These are phyloP conservation scores for Ophiosphaerella korrae DNA, from an alignment of 2,329 filamentous ascomycete species.

Conservation along the genomic window DNA sequence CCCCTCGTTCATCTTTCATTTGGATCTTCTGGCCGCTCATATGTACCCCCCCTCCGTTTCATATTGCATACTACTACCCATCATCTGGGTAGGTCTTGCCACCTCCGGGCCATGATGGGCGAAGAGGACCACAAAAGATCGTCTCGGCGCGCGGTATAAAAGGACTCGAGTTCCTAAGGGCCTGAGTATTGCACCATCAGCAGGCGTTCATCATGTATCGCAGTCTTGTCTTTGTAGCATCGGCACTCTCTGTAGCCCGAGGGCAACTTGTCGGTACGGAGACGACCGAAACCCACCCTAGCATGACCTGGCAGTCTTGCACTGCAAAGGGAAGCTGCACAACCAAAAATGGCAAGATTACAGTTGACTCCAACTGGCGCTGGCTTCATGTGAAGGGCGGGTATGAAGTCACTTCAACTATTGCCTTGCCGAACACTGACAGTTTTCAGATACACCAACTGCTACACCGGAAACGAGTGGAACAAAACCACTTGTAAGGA, in stretches of 20 bases:
- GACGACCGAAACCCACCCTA: slow-evolving; percentile 47
- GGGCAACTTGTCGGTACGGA: slow-evolving; percentile 53
- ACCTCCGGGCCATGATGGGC: slow-evolving; percentile 6
- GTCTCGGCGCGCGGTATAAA: slow-evolving; percentile 13
- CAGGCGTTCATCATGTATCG: slow-evolving; percentile 31
- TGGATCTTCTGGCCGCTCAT: slow-evolving; percentile 11
- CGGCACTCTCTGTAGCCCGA: slow-evolving; percentile 50
- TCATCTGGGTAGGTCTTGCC: slow-evolving; percentile 5
- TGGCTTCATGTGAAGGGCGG: slow-evolving; percentile 51
- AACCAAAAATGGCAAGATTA: slow-evolving; percentile 40
- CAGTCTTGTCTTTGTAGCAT: slow-evolving; percentile 49
- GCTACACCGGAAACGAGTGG: slow-evolving; percentile 51
- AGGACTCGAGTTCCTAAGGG: slow-evolving; percentile 2
- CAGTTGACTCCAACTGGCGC: slow-evolving; percentile 55
- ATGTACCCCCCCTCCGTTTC: not conserved
- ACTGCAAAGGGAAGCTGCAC: slow-evolving; percentile 45
- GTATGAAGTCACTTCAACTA: not conserved
- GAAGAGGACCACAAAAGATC: not conserved
- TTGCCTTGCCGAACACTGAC: not conserved
- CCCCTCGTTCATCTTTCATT: slow-evolving; percentile 4
- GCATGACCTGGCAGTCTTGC: slow-evolving; percentile 45
- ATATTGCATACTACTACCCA: slow-evolving; percentile 7
- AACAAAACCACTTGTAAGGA: slow-evolving; percentile 45
- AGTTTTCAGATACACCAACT: slow-evolving; percentile 40
- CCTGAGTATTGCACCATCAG: slow-evolving; percentile 4